These are phyloP conservation scores for Leccinum subgranulosum DNA, from an alignment of 768 basidiomycete genomes.

Conservation along the genomic window DNA sequence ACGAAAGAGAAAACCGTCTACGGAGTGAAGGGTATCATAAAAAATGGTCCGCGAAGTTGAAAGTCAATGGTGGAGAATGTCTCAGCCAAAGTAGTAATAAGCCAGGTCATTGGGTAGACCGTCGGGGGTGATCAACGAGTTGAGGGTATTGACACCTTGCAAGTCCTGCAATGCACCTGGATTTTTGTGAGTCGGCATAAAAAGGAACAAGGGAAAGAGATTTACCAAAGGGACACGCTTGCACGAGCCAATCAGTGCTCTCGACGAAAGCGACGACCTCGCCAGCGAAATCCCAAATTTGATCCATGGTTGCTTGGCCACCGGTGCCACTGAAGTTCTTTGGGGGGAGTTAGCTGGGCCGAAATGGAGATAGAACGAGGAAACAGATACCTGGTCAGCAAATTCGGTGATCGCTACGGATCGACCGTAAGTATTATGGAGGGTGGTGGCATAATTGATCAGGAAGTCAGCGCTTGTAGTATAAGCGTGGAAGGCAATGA, in stretches of 20 bases:
- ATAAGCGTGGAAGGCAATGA: conserved; percentile 69
- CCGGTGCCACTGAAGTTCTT: conserved; percentile 52
- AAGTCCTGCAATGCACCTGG: conserved; percentile 52
- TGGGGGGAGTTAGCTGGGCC: conserved; percentile 1
- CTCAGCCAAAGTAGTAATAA: conserved; percentile 39
- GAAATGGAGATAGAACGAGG: neutral
- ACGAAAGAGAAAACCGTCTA: conserved; percentile 8
- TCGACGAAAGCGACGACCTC: conserved; percentile 43
- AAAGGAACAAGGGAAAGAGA: neutral
- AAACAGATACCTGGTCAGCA: conserved; percentile 54
- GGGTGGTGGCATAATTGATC: conserved; percentile 46
- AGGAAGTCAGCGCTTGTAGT: conserved; percentile 45
- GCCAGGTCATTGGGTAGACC: conserved; percentile 54
- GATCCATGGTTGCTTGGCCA: conserved; percentile 31
- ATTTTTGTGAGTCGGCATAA: conserved; percentile 6
- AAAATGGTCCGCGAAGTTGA: conserved; percentile 3
- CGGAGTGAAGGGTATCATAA: conserved; percentile 17
- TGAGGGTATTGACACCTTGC: conserved; percentile 48
- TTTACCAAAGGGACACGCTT: conserved; percentile 63
- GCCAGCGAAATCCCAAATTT: conserved; percentile 47
- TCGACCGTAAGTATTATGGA: conserved; percentile 41
- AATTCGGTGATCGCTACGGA: conserved; percentile 64
- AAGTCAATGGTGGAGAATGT: neutral
- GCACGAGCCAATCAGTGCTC: conserved; percentile 28
- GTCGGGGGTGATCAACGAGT: conserved; percentile 45